Percentiles rank a stretch among this genome's conserved stretches.
Conservation (phyloP, 306 rosid genomes). For the Prunus mume region DNA sequence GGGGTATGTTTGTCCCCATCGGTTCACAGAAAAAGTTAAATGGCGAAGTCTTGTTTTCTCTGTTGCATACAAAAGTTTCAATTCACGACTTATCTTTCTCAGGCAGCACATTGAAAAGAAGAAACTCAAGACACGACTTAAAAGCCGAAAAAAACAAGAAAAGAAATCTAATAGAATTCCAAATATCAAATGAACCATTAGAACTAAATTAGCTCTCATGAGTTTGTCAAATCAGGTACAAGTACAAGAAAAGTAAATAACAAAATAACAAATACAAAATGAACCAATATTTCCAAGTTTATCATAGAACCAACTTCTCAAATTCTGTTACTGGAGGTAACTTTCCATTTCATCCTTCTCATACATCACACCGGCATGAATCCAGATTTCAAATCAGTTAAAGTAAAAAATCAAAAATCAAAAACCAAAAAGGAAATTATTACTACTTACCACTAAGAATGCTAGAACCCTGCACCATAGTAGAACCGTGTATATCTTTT, state of each 20-base stretch:
- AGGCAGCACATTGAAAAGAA: background rate
- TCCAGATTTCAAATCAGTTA: background rate
- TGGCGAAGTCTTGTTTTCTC: background rate
- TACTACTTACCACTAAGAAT: slow-evolving; percentile 82
- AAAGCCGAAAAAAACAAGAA: background rate
- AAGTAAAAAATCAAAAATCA: background rate
- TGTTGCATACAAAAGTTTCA: background rate
- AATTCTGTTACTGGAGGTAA: background rate
- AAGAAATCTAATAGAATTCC: background rate
- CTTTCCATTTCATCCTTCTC: background rate
- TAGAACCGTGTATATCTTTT: slow-evolving; percentile 88
- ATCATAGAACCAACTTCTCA: background rate
- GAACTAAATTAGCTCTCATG: background rate
- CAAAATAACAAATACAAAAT: background rate
- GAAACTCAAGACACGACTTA: background rate
- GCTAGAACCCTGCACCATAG: slow-evolving; percentile 97
- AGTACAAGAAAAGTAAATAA: background rate
- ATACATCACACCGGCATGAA: background rate
- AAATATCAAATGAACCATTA: background rate
- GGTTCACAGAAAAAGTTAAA: background rate
- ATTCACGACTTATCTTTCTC: background rate
- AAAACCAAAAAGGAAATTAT: slow-evolving; percentile 4
- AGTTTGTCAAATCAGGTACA: background rate
- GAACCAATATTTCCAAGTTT: background rate
- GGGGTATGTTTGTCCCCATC: background rate